Evolutionary conservation across 495 filamentous ascomycete genomes (phyloP).

Genomic region (Xanthoparmelia taractica): DNA sequence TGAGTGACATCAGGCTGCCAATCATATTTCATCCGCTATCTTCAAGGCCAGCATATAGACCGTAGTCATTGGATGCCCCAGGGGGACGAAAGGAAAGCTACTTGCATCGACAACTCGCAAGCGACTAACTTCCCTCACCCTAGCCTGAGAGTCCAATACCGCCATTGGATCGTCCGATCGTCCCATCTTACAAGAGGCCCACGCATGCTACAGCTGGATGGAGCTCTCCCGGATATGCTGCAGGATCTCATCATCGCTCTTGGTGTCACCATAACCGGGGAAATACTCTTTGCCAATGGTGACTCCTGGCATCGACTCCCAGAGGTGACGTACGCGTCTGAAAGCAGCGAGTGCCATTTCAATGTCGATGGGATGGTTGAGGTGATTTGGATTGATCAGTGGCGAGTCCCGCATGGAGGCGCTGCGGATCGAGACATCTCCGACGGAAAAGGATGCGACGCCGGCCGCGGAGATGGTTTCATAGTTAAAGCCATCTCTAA

Average conservation of each 20-base stretch:
- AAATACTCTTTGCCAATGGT: no score
- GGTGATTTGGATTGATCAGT: conserved; percentile 50
- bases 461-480: conserved; percentile 29
- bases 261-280: no score
- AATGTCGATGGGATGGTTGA: conserved; percentile 45
- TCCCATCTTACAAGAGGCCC: conserved; percentile 53
- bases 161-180: conserved; percentile 37
- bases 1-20: no score
- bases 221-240: conserved; percentile 31
- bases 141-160: conserved; percentile 49
- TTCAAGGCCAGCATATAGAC: conserved; percentile 32
- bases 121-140: conserved; percentile 46
- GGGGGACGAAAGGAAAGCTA: conserved; percentile 52
- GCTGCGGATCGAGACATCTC: conserved; percentile 46
- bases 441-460: conserved; percentile 17
- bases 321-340: conserved; percentile 41
- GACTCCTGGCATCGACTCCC: conserved; percentile 7
- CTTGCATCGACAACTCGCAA: conserved; percentile 61
- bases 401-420: conserved; percentile 38
- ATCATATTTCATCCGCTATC: no score
- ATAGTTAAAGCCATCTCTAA: conserved; percentile 37
- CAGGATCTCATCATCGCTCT: conserved; percentile 45
- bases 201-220: conserved; percentile 46
- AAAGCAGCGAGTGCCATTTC: conserved; percentile 48
- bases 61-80: conserved; percentile 49